Base-by-base conservation (phyloP, 2,329 filamentous ascomycete species). In the Berkeleyomyces basicola region DNA sequence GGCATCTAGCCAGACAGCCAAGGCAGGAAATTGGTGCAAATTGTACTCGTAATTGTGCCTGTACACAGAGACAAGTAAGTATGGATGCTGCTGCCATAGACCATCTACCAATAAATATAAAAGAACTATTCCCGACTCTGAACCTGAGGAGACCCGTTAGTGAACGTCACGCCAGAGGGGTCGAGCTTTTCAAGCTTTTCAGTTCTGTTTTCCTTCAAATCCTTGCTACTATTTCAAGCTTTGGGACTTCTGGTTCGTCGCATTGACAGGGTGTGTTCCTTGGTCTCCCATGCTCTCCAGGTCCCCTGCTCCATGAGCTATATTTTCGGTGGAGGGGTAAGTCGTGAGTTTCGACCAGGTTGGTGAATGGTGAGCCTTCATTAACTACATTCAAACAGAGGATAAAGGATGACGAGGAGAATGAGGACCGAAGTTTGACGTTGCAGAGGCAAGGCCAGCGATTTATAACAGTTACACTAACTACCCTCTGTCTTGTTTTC, bases 181-280 rank as follows among this genome's bases (percentile, higher is more conserved):
- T 55, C 14, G 51, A 55, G 51, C 51, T 55, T 55, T 55, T 55
- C 33, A 14, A 37, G 51, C 51, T 39, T 55, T 55, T 55, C 39
- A 36, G 51, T 31, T 55, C 33, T 39, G 23, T 23, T 23, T 23
- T 23, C 23, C 39, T 36, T 55, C 23, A 31, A 39, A 55, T 55
- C 51, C 51, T 55, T 11, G 51, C 33, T 55, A 37, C 51, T 39
- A 55, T 55, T 55, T 55, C 51, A 55, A 55, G 51, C 51, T 55
- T 55, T 55, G 7, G 51, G 33, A 55, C 39, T 55, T 14, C 51
- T 55, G 51, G 51, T 6, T 55, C 51, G 33, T 55, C 39, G 31
- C 51, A 36, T 39, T 55, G 51, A 23, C 10, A 55, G 51, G 51
- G 31, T 39, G 33, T 39, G 51, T 55, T 55, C 51, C 33, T 55